phyloP scores from a whole-genome alignment of 2,329 filamentous ascomycete species.

The Tolypocladium ovalisporum region DNA sequence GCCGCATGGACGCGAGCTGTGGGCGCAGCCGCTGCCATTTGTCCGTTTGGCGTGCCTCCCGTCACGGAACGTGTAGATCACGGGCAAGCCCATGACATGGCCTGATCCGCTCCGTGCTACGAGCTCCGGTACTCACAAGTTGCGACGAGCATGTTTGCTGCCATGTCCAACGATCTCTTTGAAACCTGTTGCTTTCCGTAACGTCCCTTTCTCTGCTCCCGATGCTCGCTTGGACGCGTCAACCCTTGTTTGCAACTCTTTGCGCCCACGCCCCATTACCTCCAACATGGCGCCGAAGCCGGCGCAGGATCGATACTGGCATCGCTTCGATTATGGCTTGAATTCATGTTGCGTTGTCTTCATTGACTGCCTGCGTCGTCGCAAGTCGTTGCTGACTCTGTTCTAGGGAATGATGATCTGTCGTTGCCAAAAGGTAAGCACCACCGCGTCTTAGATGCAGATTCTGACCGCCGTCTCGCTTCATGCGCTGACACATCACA shows the following conservation, averaged over 20 bases:
- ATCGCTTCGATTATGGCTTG: constrained; percentile 10
- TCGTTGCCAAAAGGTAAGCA: constrained; percentile 52
- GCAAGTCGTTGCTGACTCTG: constrained; percentile 19
- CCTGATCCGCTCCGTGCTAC: neutral
- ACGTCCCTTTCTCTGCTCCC: neutral
- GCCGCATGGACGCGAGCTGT: neutral
- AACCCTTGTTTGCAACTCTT: neutral
- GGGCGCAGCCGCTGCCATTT: neutral
- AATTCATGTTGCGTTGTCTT: constrained; percentile 7
- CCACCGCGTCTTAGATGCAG: neutral
- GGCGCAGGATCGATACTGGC: constrained; percentile 18
- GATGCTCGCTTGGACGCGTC: neutral
- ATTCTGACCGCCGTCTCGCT: neutral
- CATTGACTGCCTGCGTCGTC: neutral
- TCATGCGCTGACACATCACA: constrained; percentile 22
- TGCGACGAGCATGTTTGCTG: neutral
- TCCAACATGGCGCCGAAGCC: neutral
- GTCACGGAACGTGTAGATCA: neutral
- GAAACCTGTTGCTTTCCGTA: neutral
- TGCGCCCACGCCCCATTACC: neutral
- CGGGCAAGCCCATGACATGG: neutral
- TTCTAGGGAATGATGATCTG: constrained; percentile 49
- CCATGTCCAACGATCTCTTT: neutral
- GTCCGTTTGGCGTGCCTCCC: neutral
- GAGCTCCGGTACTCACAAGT: neutral